These are phyloP conservation scores for Dictyostelium discoideum DNA, from an alignment of 78 protist species.

Conservation along the genomic window DNA sequence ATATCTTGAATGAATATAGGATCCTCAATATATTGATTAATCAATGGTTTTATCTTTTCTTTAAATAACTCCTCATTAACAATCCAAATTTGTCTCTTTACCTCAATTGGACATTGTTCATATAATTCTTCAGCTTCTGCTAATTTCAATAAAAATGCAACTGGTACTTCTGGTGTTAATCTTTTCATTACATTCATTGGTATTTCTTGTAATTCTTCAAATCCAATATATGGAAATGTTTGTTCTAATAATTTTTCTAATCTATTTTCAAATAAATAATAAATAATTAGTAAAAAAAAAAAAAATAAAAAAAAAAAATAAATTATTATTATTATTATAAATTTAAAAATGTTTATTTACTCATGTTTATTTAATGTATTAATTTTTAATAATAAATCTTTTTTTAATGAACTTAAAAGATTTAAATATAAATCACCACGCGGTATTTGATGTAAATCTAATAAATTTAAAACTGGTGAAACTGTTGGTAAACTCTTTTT, in stretches of 20 bases:
- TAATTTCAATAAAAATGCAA: slow-evolving; percentile 44
- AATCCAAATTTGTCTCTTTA: slow-evolving; percentile 70
- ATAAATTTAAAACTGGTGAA: slow-evolving; percentile 54
- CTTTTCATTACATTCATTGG: slow-evolving; percentile 75
- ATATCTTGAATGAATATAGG: slow-evolving; percentile 36
- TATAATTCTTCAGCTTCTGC: slow-evolving; percentile 43
- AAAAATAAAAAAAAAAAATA: background rate
- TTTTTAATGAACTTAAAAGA: slow-evolving; percentile 9
- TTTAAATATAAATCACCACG: slow-evolving; percentile 39
- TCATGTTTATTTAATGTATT: background rate
- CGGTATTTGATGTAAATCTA: slow-evolving; percentile 68
- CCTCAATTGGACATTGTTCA: slow-evolving; percentile 74
- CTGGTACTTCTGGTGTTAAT: slow-evolving; percentile 57
- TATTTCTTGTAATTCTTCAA: slow-evolving; percentile 53
- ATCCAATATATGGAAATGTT: slow-evolving; percentile 72
- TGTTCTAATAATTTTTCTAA: slow-evolving; percentile 59
- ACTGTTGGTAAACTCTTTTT: slow-evolving; percentile 48
- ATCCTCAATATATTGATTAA: slow-evolving; percentile 44
- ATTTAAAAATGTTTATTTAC: background rate
- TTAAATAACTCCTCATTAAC: slow-evolving; percentile 35
- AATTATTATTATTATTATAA: background rate
- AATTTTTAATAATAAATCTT: slow-evolving; percentile 34
- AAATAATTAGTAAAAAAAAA: background rate
- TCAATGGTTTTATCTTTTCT: slow-evolving; percentile 33
- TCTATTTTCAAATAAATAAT: background rate